A percentile compares a stretch with the other conserved stretches of the same genome.
Evolutionary conservation across 192 early-diverging fungal genomes (phyloP).

Genomic region (Backusella australiensis): DNA sequence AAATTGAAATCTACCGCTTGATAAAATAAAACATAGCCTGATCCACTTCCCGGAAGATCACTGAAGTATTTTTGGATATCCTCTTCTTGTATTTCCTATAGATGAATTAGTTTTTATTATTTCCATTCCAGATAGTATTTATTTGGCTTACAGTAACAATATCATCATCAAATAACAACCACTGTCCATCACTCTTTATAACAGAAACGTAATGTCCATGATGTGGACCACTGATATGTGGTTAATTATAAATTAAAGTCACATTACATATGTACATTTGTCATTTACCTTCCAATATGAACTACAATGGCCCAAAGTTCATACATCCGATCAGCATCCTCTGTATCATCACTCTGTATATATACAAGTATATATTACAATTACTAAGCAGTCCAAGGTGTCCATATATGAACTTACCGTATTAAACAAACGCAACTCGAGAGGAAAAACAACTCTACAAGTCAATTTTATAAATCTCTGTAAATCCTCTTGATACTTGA

Average conservation of each 20-base stretch:
- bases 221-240: conserved; percentile 68
- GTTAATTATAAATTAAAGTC: not conserved
- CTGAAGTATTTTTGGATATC: conserved; percentile 81
- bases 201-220: conserved; percentile 97
- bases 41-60: conserved; percentile 67
- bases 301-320: conserved; percentile 88
- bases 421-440: conserved; percentile 92
- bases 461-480: conserved; percentile 91
- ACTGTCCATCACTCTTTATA: conserved; percentile 79
- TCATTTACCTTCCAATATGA: conserved; percentile 80
- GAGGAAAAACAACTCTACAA: conserved; percentile 93
- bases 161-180: conserved; percentile 97
- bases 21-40: conserved; percentile 83
- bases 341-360: conserved; percentile 70
- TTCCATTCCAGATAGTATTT: not conserved
- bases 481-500: conserved; percentile 94
- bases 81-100: conserved; percentile 61
- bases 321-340: conserved; percentile 83
- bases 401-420: conserved; percentile 51
- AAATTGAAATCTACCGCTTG: conserved; percentile 47
- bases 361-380: not conserved
- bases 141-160: conserved; percentile 64
- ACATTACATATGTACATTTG: not conserved
- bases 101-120: not conserved
- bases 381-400: not conserved